These are phyloP conservation scores for Leccinum solheimii DNA, from an alignment of 1,284 basidiomycete species.

Conservation along the genomic window DNA sequence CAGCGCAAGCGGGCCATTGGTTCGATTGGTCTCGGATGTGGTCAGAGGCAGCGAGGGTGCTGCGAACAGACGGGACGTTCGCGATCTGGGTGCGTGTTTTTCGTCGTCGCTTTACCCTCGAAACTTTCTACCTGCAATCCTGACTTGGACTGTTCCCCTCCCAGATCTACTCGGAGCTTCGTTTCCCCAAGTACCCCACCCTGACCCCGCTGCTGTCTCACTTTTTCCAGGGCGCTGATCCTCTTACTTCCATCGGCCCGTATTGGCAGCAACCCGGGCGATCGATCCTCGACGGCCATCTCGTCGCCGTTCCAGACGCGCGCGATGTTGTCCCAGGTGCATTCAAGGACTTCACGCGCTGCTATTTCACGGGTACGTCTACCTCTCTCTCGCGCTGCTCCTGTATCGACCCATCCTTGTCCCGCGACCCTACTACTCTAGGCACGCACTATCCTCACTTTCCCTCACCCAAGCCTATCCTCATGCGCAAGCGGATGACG, in stretches of 20 bases:
- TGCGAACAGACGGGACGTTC: constrained; percentile 68
- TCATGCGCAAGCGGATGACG: constrained; percentile 63
- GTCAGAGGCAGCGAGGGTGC: constrained; percentile 64
- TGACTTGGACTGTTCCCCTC: not conserved
- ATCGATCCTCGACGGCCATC: constrained; percentile 69
- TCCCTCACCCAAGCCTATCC: constrained; percentile 47
- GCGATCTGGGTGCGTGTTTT: constrained; percentile 69
- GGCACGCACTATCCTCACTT: constrained; percentile 45
- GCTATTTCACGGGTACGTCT: constrained; percentile 29
- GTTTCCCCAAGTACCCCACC: constrained; percentile 60
- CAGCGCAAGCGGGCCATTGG: constrained; percentile 88
- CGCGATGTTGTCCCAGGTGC: constrained; percentile 35
- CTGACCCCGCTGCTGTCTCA: constrained; percentile 59
- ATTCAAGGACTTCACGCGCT: constrained; percentile 42
- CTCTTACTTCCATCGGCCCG: constrained; percentile 58
- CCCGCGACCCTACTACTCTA: constrained; percentile 8
- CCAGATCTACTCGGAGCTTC: constrained; percentile 81
- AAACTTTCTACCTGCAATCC: not conserved
- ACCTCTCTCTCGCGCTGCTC: not conserved
- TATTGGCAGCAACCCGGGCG: constrained; percentile 85
- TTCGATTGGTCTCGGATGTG: constrained; percentile 78
- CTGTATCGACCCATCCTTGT: not conserved
- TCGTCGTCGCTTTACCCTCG: not conserved
- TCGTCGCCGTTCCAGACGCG: constrained; percentile 69
- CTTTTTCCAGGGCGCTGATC: constrained; percentile 63